Base-by-base conservation (phyloP, 352 stramenopile species). In the Thraustochytrium striatum region DNA sequence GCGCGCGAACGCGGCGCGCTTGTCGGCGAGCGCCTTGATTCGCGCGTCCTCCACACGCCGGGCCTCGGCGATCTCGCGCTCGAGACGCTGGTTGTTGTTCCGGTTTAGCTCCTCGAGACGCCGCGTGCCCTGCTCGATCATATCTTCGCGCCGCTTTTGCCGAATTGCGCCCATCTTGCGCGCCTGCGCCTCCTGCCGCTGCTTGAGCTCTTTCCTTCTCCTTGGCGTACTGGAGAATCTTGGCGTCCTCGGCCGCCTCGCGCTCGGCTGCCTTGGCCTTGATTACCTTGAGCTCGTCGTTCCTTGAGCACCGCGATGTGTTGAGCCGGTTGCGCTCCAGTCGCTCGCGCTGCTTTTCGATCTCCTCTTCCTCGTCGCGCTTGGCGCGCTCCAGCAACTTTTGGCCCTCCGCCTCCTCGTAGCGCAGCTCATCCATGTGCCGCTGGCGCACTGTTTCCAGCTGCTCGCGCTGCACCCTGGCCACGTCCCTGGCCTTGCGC, bases 371-470 rank as follows among this genome's bases (percentile, higher is more conserved):
- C 69, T 81, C 61, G 1, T 58, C 32, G 7, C 30, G 19, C 16
- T 38, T 30, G 7, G 65, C 65, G 16, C 9, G 41, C 25, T 72
- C 44, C 9, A 50, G 41, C 44, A 79, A 72, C 21, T 78, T 33
- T 13, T 72, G 35, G 16, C 59, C 78, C 21, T 81, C 36, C 36
- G 13, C 44, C 41, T 78, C 21, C 33, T 65, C 50, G 19, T 91
- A 87, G 2, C 86, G 85, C 0, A 94, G 85, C 50, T 88, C 83
- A 25, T 82, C 83, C 43, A 94, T 91, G 72, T 93, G 91, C 2
- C 87, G 86, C 57, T 92, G 85, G 33, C 92, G 92, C 83, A 91
- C 93, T 70, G 93, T 88, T 44, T 90, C 87, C 33, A 94, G 87
- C 81, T 94, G 89, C 58, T 88, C 70, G 69, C 90, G 88, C 73